phyloP scores from a whole-genome alignment of 306 rosid genomes.

The Mimosa bimucronata region DNA sequence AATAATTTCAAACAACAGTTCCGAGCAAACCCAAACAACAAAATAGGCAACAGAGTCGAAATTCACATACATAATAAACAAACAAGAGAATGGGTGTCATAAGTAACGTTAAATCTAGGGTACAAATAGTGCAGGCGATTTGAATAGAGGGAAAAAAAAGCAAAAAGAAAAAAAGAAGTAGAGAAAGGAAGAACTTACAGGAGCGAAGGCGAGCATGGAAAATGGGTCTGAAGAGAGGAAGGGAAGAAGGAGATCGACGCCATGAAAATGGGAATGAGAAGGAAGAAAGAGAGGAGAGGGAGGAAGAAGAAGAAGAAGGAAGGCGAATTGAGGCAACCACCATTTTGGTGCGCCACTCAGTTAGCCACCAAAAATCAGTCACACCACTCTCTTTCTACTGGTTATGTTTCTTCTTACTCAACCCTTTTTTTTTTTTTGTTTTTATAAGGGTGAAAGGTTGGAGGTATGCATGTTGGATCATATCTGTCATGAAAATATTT shows the following conservation, averaged over 20 bases:
- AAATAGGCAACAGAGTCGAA: neutral
- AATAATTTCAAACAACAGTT: neutral
- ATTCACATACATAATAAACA: neutral
- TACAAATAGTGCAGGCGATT: neutral
- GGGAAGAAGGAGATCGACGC: constrained; percentile 42
- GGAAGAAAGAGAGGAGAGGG: constrained; percentile 44
- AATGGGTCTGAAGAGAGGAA: constrained; percentile 47
- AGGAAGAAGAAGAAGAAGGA: constrained; percentile 58
- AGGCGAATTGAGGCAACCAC: constrained; percentile 60
- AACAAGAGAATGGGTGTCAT: neutral
- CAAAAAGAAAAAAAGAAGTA: neutral
- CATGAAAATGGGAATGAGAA: constrained; percentile 44
- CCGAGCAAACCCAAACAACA: neutral
- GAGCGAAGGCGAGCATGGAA: constrained; percentile 50
- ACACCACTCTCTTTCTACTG: neutral
- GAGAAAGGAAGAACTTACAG: constrained; percentile 32
- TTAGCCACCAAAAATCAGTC: neutral
- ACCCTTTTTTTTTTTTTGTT: neutral
- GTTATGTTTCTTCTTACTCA: neutral
- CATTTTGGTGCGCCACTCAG: constrained; percentile 32
- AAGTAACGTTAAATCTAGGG: neutral
- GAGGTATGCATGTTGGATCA: too few species aligned
- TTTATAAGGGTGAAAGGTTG: too few species aligned
- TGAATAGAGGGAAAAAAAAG: neutral
- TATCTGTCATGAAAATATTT: too few species aligned